Base-by-base conservation (phyloP, 1,284 basidiomycete species). In the Trichosporon sp. region DNA sequence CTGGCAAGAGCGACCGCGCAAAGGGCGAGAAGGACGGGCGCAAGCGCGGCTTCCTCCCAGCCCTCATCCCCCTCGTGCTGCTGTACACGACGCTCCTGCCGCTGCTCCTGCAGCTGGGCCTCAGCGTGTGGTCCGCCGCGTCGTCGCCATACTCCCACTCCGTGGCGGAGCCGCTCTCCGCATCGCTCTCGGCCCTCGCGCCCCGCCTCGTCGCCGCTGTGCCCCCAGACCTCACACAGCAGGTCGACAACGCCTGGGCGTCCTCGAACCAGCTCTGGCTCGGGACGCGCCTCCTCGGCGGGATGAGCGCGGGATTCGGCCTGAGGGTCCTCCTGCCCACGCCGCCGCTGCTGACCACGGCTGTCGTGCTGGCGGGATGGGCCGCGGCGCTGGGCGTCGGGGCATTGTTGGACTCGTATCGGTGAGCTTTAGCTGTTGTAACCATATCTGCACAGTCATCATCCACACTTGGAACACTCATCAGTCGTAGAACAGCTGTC, bases 51-150 rank as follows among this genome's bases (percentile, higher is more conserved):
- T 81, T 82, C 69, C 60, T 70, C 74, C 87, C 89, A 65, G 88
- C 88, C 0, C 86, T 93, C 42, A 87, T 95, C 42, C 89, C 92
- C 1, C 86, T 95, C 18, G 90, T 90, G 3, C 85, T 95, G 3
- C 86, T 95, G 71, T 95, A 94, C 78, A 93, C 93, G 0, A 93
- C 93, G 1, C 84, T 95, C 38, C 90, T 91, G 1, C 95, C 95
- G 74, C 86, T 93, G 9, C 90, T 95, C 78, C 87, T 96, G 3
- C 88, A 95, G 25, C 88, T 92, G 72, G 85, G 92, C 18, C 87
- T 96, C 18, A 89, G 91, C 0, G 89, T 96, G 71, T 96, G 93
- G 93, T 21, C 56, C 18, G 21, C 15, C 18, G 29, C 56, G 5
- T 31, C 56, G 4, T 60, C 27, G 15, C 47, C 21, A 2, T 87